Base-by-base conservation (phyloP, 306 rosid species). In the Acacia confusa region DNA sequence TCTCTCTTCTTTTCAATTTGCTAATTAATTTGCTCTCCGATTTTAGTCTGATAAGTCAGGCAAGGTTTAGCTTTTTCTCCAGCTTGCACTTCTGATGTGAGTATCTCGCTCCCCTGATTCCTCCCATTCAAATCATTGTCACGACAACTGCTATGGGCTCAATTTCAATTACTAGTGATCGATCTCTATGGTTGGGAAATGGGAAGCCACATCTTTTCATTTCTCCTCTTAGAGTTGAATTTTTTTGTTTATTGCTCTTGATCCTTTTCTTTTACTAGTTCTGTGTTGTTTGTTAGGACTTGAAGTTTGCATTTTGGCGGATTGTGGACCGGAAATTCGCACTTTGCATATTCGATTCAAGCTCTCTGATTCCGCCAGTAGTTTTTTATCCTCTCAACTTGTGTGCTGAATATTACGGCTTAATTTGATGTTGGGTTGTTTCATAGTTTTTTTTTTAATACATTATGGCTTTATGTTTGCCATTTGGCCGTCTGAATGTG, bases 41-140 rank as follows among this genome's bases (percentile, higher is more conserved):
- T 76, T 81, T 69, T 77, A 27, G 45, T 70, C 25, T 75, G 20
- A 70, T 45, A 61, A 52, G 43, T 81, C 20, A 53, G 52, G 72
- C 65, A 64, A 50, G 53, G 81, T 74, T 83, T 78, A 47, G 80
- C 60, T 64, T 87, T 81, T 80, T 69, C 64, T 57, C 12, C 83
- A 81, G 82, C 82, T 92, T 64, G 70, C 75, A 45, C 80, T 82
- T 88, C 85, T 87, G 30, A 83, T 89, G 90, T 86, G 76, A 84
- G 92, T 81, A 61, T 79, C 79, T 82, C 45, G 0, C 16, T 22
- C 74, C n/a, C 76, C 48, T 20, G 48, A 14, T 81, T 78, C 45
- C 40, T 22, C 36, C 72, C 44, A 36, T 25, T 43, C 20, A 6
- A 25, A 2, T 13, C 40, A 19, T 8, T 48, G 70, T 53, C 16